Percentiles rank a stretch among this genome's conserved stretches.
These are phyloP conservation scores for Marvania coccoides DNA, from an alignment of 139 green algal species.

Conservation along the genomic window DNA sequence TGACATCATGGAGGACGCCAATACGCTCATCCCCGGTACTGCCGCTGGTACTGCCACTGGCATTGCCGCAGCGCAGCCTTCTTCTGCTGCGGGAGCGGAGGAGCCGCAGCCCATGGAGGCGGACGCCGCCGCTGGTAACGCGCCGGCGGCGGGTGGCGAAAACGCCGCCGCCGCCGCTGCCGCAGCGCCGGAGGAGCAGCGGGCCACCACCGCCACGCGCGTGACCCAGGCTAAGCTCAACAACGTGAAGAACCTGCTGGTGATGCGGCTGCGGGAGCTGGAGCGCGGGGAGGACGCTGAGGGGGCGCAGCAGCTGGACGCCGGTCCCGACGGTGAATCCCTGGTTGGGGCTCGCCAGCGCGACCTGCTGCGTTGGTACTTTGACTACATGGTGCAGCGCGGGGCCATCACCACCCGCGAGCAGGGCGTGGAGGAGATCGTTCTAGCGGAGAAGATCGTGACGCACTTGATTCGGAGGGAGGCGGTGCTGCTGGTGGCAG, in stretches of 20 bases:
- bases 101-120: background rate
- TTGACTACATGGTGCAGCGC: slow-evolving; percentile 50
- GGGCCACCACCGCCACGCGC: slow-evolving; percentile 33
- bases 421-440: slow-evolving; percentile 35
- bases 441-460: slow-evolving; percentile 55
- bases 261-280: slow-evolving; percentile 45
- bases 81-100: background rate
- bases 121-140: slow-evolving; percentile 19
- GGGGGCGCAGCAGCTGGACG: slow-evolving; percentile 5
- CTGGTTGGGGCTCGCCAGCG: slow-evolving; percentile 52
- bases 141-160: slow-evolving; percentile 8
- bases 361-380: slow-evolving; percentile 80
- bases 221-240: slow-evolving; percentile 67
- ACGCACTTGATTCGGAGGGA: slow-evolving; percentile 62
- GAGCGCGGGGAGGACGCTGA: slow-evolving; percentile 19
- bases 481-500: slow-evolving; percentile 54
- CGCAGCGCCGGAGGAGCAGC: background rate
- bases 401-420: slow-evolving; percentile 29
- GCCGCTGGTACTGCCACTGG: too few relatives aligned
- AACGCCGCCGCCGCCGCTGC: background rate
- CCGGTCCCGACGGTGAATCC: slow-evolving; percentile 12
- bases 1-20: slow-evolving; percentile 3
- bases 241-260: slow-evolving; percentile 67
- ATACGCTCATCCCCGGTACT: too few relatives aligned
- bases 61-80: background rate